These are phyloP conservation scores for Tanacetum coccineum DNA, from an alignment of 129 eudicot genomes.

Conservation along the genomic window DNA sequence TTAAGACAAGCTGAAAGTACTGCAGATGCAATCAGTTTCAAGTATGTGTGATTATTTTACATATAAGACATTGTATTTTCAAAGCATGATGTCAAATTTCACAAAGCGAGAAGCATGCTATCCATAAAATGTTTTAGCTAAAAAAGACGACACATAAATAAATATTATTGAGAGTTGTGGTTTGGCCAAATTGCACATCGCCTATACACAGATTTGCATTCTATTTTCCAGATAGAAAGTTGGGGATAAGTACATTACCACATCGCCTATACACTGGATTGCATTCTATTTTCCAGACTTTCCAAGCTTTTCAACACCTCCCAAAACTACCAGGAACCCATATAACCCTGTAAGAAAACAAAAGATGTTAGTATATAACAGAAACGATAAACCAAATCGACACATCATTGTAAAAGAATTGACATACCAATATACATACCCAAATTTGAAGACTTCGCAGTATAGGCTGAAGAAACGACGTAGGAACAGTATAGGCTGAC, in stretches of 20 bases:
- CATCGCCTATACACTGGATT: slow-evolving; percentile 88
- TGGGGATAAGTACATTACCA: too few species aligned
- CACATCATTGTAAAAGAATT: too few species aligned
- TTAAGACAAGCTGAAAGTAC: slow-evolving; percentile 77
- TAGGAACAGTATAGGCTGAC: too few species aligned
- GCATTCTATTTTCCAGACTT: slow-evolving; percentile 78
- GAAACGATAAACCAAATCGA: background rate
- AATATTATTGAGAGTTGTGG: too few species aligned
- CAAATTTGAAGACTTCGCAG: too few species aligned
- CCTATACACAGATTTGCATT: background rate
- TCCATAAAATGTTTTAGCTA: slow-evolving; percentile 12
- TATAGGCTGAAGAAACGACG: too few species aligned
- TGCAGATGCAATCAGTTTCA: slow-evolving; percentile 56
- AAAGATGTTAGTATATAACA: slow-evolving; percentile 12
- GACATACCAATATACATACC: too few species aligned
- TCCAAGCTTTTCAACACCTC: slow-evolving; percentile 85
- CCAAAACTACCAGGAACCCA: slow-evolving; percentile 97
- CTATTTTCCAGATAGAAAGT: slow-evolving; percentile 9
- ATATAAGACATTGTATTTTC: background rate
- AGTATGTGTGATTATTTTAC: slow-evolving; percentile 8
- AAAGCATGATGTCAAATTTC: slow-evolving; percentile 7
- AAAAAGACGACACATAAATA: background rate
- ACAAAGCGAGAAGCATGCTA: background rate
- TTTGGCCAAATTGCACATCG: background rate
- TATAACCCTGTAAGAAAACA: too few species aligned